Percentiles rank a stretch among this genome's conserved stretches.
These are phyloP conservation scores for Daldinia sp. DNA, from an alignment of 2,329 filamentous ascomycete species.

Conservation along the genomic window DNA sequence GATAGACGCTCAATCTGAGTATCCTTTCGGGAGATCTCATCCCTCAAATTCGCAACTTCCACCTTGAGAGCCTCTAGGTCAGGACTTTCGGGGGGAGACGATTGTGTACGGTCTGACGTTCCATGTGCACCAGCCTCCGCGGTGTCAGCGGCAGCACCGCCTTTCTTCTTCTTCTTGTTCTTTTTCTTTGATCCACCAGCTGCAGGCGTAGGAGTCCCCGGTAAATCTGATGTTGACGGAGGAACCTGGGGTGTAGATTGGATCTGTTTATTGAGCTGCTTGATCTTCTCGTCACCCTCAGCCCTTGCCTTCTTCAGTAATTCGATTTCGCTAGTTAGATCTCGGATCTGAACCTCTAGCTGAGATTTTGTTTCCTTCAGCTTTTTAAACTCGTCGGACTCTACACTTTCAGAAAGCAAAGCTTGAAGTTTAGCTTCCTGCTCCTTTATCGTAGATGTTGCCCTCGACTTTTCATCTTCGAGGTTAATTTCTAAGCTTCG, in stretches of 20 bases:
- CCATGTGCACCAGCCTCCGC: constrained; percentile 55
- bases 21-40: constrained; percentile 73
- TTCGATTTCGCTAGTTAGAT: constrained; percentile 61
- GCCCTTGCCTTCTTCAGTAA: constrained; percentile 54
- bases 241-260: constrained; percentile 38
- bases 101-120: constrained; percentile 53
- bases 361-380: constrained; percentile 54
- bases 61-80: constrained; percentile 58
- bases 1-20: constrained; percentile 78
- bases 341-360: constrained; percentile 57
- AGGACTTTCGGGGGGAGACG: constrained; percentile 45
- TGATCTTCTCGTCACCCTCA: constrained; percentile 57
- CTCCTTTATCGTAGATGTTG: constrained; percentile 42
- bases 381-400: constrained; percentile 53
- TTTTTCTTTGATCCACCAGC: constrained; percentile 71
- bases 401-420: constrained; percentile 43
- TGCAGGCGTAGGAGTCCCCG: constrained; percentile 46
- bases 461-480: constrained; percentile 48
- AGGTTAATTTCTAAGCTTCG: constrained; percentile 58
- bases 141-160: constrained; percentile 63
- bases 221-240: constrained; percentile 43
- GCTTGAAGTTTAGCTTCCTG: constrained; percentile 48
- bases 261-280: constrained; percentile 56
- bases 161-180: constrained; percentile 92
- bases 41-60: constrained; percentile 64